Base-by-base conservation (phyloP, 2,329 filamentous ascomycete species). In the Juglanconis sp. region DNA sequence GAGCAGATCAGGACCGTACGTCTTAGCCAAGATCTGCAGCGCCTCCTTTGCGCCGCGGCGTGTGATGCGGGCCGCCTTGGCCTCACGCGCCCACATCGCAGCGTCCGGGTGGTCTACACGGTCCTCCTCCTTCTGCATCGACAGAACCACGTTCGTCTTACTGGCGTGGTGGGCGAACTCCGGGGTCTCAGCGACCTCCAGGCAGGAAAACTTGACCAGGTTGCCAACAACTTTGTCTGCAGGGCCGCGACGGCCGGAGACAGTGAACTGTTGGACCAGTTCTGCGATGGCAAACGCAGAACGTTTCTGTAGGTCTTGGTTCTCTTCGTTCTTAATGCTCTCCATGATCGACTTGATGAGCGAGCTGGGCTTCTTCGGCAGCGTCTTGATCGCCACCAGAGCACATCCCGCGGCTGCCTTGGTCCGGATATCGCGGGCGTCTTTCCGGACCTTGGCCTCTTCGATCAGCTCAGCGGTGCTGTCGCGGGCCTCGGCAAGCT, bases 281-380 rank as follows among this genome's bases (percentile, higher is more conserved):
- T 84, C 85, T 5, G 92, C 91, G 56, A 99, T 90, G 3, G 92
- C 93, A 13, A 85, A 86, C 2, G 93, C 91, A 34, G 94, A 96
- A 31, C 94, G 89, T 67, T 85, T 86, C 72, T 99, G 95, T 1
- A 99, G 80, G 66, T 95, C 91, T 34, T 89, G 76, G 69, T 96
- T 98, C 68, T 97, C 95, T 71, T 99, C 96, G 42, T 87, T 88
- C 76, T 98, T 99, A 70, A 99, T 85, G 69, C 94, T 98, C 73
- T 99, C 95, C 95, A 99, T 99, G 74, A 99, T 90, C 2, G 88
- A 91, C 76, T 96, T 97, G 76, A 99, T 99, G 11, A 96, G 86
- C 17, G 88, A 85, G 63, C 91, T 92, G 9, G 94, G 92, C 72
- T 96, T 98, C 83, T 96, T 98, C 0, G 96, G 94, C 9, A 97